Percentiles rank a stretch among this genome's conserved stretches.
These are phyloP conservation scores for Aegilops longissima DNA, from an alignment of 176 grass and related monocot species.

Conservation along the genomic window DNA sequence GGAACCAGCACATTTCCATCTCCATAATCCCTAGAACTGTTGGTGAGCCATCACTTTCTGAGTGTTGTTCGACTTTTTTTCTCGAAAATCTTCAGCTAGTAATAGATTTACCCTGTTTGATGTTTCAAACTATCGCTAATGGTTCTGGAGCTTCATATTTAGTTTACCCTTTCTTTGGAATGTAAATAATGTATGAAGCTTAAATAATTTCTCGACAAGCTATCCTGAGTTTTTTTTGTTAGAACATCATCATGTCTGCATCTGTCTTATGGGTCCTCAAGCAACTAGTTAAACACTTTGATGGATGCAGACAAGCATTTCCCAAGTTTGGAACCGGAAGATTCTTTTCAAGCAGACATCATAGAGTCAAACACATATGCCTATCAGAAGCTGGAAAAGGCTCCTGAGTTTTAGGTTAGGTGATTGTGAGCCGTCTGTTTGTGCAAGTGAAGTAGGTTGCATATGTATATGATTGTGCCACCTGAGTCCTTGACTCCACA, in stretches of 20 bases:
- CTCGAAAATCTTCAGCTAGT: neutral
- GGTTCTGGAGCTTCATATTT: neutral
- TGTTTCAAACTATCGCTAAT: neutral
- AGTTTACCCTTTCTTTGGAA: neutral
- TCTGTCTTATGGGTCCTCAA: neutral
- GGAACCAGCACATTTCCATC: neutral
- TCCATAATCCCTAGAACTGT: neutral
- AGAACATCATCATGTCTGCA: neutral
- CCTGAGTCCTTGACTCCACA: neutral
- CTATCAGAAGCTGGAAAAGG: neutral
- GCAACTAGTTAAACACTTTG: neutral
- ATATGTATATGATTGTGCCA: neutral
- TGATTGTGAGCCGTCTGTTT: neutral
- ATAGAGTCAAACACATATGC: neutral
- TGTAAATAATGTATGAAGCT: neutral
- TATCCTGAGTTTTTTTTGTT: neutral
- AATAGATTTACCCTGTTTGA: neutral
- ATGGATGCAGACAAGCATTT: neutral
- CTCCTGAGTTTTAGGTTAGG: neutral
- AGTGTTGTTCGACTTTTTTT: neutral
- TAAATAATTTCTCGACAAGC: neutral
- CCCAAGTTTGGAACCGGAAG: neutral
- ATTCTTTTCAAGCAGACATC: neutral
- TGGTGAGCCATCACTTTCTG: neutral
- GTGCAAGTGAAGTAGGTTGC: neutral